A percentile compares a stretch with the other conserved stretches of the same genome.
phyloP scores from a whole-genome alignment of 1,284 basidiomycete species.

The Bjerkandera adusta region DNA sequence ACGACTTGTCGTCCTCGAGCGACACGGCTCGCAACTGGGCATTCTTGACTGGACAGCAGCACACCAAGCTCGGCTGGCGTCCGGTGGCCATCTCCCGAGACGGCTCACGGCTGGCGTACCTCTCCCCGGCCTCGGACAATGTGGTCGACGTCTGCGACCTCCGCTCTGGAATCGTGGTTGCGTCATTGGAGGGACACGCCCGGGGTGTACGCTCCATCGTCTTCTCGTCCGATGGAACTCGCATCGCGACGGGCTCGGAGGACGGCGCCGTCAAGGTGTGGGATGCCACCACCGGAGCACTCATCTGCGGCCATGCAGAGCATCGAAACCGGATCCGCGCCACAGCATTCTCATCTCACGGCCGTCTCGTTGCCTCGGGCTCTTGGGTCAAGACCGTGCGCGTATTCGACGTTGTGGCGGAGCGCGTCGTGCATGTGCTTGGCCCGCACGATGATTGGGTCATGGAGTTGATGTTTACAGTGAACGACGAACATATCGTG shows the following conservation, averaged over 20 bases:
- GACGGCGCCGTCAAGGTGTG: constrained; percentile 22
- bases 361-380: too few relatives aligned
- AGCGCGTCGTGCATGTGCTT: constrained; percentile 11
- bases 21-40: too few relatives aligned
- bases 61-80: too few relatives aligned
- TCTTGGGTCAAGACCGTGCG: constrained; percentile 15
- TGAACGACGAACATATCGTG: constrained; percentile 17
- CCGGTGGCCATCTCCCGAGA: too few relatives aligned
- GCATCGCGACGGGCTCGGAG: constrained; percentile 18
- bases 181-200: constrained; percentile 18
- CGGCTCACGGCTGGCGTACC: too few relatives aligned
- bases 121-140: too few relatives aligned
- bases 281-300: constrained; percentile 17
- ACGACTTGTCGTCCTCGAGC: too few relatives aligned
- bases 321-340: constrained; percentile 17
- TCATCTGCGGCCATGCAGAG: constrained; percentile 14
- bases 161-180: too few relatives aligned
- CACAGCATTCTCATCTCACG: constrained; percentile 11
- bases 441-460: constrained; percentile 17
- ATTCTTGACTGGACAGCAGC: too few relatives aligned
- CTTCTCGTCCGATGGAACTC: constrained; percentile 3
- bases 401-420: constrained; percentile 12
- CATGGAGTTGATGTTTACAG: constrained; percentile 14
- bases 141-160: too few relatives aligned
- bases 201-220: constrained; percentile 9